A percentile compares a stretch with the other conserved stretches of the same genome.
Conservation (phyloP, 768 basidiomycete genomes). For the Jaapia argillacea region DNA sequence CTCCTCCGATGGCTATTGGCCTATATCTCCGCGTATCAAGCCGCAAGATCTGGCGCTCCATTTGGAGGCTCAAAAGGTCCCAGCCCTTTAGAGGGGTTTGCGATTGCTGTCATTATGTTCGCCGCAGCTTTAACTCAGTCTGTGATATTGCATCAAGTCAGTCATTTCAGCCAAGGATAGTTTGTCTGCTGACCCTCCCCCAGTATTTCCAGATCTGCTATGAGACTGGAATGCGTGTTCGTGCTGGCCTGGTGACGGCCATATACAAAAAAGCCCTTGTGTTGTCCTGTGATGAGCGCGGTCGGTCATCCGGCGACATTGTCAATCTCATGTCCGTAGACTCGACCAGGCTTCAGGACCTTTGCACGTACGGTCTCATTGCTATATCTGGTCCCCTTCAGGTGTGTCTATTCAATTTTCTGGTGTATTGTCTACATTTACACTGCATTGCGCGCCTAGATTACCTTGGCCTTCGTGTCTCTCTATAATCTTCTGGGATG, state of each 20-base stretch:
- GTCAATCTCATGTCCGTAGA: constrained; percentile 93
- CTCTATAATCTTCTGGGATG: constrained; percentile 87
- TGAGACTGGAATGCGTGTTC: constrained; percentile 88
- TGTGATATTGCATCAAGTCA: constrained; percentile 67
- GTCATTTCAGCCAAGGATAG: constrained; percentile 1
- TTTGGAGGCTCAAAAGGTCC: constrained; percentile 17
- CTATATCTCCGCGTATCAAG: constrained; percentile 76
- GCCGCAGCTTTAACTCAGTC: constrained; percentile 71
- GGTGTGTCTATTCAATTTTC: constrained; percentile 25
- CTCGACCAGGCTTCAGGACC: constrained; percentile 66
- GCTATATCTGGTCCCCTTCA: constrained; percentile 81
- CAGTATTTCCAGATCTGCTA: constrained; percentile 83
- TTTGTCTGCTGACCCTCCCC: background rate
- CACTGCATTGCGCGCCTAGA: constrained; percentile 27
- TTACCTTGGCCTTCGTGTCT: constrained; percentile 81
- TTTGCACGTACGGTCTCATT: constrained; percentile 79
- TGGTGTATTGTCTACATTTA: constrained; percentile 4
- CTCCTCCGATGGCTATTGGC: constrained; percentile 68
- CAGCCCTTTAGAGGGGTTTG: constrained; percentile 56
- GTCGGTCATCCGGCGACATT: constrained; percentile 81
- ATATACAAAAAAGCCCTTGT: constrained; percentile 85
- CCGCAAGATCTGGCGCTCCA: constrained; percentile 27
- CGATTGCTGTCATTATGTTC: constrained; percentile 76
- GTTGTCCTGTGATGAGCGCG: constrained; percentile 78
- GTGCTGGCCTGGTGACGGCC: constrained; percentile 75